phyloP scores from a whole-genome alignment of 1,139 yeast species.

The Pneumocystis sp. region DNA sequence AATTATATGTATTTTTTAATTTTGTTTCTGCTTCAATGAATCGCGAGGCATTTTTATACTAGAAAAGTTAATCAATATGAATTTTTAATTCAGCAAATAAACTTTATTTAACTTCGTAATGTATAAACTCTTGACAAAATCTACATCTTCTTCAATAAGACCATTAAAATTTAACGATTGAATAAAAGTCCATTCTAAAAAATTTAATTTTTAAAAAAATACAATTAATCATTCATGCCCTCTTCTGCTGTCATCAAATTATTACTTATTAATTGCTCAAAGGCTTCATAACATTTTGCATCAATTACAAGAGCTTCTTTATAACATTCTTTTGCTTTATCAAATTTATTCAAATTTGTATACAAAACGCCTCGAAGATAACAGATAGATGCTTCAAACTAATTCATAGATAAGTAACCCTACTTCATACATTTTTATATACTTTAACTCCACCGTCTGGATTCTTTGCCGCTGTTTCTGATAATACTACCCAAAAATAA shows the following conservation, averaged over 20 bases:
- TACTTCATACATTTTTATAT: neutral
- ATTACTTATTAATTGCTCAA: slow-evolving; percentile 59
- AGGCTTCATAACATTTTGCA: slow-evolving; percentile 87
- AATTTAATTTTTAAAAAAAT: neutral
- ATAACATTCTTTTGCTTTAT: slow-evolving; percentile 73
- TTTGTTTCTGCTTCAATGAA: slow-evolving; percentile 54
- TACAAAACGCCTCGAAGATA: slow-evolving; percentile 72
- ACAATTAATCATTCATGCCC: slow-evolving; percentile 21
- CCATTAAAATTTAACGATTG: slow-evolving; percentile 53
- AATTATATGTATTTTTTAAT: slow-evolving; percentile 54
- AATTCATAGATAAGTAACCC: slow-evolving; percentile 30
- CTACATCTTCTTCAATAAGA: slow-evolving; percentile 51
- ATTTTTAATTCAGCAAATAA: neutral
- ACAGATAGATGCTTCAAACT: slow-evolving; percentile 76
- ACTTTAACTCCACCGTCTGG: slow-evolving; percentile 16
- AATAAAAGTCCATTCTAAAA: slow-evolving; percentile 56
- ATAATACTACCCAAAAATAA: neutral
- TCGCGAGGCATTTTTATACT: slow-evolving; percentile 42
- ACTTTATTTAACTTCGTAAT: slow-evolving; percentile 51
- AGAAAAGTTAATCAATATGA: neutral
- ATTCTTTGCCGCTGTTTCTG: slow-evolving; percentile 8
- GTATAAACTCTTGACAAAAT: slow-evolving; percentile 60
- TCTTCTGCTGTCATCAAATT: slow-evolving; percentile 71
- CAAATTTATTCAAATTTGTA: slow-evolving; percentile 71
- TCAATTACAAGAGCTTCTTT: slow-evolving; percentile 79